phyloP scores from a whole-genome alignment of 2,329 filamentous ascomycete species.

The Calonectria pteridis region DNA sequence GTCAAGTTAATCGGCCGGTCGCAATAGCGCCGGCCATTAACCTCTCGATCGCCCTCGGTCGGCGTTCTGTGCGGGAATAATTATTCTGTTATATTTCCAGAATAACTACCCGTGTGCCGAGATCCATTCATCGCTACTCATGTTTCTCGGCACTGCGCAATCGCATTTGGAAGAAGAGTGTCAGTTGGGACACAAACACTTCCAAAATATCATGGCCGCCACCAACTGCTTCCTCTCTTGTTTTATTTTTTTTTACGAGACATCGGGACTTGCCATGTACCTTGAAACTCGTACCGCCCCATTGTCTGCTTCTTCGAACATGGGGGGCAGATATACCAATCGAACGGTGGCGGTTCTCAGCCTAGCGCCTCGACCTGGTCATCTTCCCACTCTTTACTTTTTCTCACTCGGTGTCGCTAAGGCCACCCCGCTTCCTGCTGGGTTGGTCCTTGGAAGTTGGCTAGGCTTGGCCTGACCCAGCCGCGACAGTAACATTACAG shows the following conservation, averaged over 20 bases:
- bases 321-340: not conserved
- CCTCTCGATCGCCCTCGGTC: not conserved
- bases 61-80: not conserved
- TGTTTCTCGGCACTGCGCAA: not conserved
- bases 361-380: not conserved
- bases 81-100: not conserved
- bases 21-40: not conserved
- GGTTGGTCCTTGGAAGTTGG: not conserved
- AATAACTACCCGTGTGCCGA: not conserved
- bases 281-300: not conserved
- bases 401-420: not conserved
- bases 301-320: not conserved
- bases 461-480: not conserved
- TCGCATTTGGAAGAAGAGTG: not conserved
- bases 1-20: not conserved
- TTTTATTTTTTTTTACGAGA: not conserved
- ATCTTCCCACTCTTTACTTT: not conserved
- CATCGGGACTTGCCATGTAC: not conserved
- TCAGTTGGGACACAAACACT: not conserved
- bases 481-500: not conserved
- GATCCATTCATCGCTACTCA: not conserved
- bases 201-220: not conserved
- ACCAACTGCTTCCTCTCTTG: not conserved
- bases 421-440: not conserved
- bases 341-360: not conserved